Conservation (phyloP, 352 stramenopile species). For the Phytopythium oedochilum region DNA sequence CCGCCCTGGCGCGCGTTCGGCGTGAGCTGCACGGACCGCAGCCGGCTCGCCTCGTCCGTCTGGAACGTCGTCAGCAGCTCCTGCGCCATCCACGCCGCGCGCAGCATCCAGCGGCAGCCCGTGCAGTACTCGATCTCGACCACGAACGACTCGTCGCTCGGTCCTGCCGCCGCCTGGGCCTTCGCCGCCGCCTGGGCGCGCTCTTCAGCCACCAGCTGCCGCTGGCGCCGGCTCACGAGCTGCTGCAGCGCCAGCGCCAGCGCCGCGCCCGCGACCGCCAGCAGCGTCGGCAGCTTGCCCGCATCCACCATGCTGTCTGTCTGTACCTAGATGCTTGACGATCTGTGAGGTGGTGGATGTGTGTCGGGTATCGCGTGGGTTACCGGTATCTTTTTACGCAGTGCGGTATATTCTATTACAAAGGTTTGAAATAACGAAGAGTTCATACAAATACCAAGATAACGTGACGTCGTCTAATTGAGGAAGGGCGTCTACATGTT, state of each 20-base stretch:
- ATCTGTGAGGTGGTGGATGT: too few species aligned
- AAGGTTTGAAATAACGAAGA: too few species aligned
- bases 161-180: not conserved
- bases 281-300: conserved; percentile 13
- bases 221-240: conserved; percentile 17
- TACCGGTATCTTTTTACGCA: too few species aligned
- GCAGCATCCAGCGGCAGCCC: conserved; percentile 88
- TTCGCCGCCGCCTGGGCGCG: not conserved
- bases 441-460: too few species aligned
- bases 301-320: conserved; percentile 3
- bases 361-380: too few species aligned
- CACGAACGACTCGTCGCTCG: conserved; percentile 27
- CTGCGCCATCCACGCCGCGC: conserved; percentile 85
- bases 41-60: conserved; percentile 39
- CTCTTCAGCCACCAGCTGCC: conserved; percentile 2
- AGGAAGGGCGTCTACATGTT: too few species aligned
- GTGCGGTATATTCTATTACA: too few species aligned
- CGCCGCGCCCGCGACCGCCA: conserved; percentile 21
- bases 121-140: conserved; percentile 93
- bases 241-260: conserved; percentile 45
- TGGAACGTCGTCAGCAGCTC: conserved; percentile 93
- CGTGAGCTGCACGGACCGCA: conserved; percentile 60
- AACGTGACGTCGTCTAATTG: too few species aligned
- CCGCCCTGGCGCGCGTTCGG: conserved; percentile 53
- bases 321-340: too few species aligned